Conservation (phyloP, 2,329 filamentous ascomycete genomes). For the Cladophialophora yegresii region DNA sequence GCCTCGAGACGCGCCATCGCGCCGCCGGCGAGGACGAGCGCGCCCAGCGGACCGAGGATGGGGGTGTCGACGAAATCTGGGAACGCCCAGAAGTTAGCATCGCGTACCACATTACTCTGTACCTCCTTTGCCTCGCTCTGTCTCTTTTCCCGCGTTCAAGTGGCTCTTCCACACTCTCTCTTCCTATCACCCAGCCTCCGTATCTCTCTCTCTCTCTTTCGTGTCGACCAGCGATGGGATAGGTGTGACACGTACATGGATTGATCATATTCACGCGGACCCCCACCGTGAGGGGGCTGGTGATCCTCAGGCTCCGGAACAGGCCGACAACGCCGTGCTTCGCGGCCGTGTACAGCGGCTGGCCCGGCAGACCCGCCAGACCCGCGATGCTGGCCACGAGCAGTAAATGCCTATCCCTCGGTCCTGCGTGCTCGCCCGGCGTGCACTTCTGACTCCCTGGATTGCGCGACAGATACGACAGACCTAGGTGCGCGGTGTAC, state of each 20-base stretch:
- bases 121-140: neutral
- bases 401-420: conserved; percentile 62
- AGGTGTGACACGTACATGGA: conserved; percentile 48
- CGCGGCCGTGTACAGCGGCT: conserved; percentile 59
- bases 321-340: conserved; percentile 69
- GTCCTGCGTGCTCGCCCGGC: neutral
- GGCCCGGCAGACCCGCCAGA: conserved; percentile 45
- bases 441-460: conserved; percentile 47
- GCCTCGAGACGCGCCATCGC: conserved; percentile 58
- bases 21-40: conserved; percentile 59
- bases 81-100: neutral
- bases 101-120: too few species aligned
- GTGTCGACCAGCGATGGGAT: neutral
- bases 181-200: too few species aligned
- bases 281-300: conserved; percentile 51
- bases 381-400: conserved; percentile 65
- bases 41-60: conserved; percentile 53
- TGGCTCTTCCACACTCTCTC: too few species aligned
- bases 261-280: conserved; percentile 67
- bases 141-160: too few species aligned
- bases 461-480: conserved; percentile 53
- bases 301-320: conserved; percentile 60
- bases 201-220: neutral
- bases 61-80: conserved; percentile 63
- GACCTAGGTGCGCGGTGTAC: conserved; percentile 66